Base-by-base conservation (phyloP, 805 yeast genomes). In the Sugiyamaella lignohabitans region DNA sequence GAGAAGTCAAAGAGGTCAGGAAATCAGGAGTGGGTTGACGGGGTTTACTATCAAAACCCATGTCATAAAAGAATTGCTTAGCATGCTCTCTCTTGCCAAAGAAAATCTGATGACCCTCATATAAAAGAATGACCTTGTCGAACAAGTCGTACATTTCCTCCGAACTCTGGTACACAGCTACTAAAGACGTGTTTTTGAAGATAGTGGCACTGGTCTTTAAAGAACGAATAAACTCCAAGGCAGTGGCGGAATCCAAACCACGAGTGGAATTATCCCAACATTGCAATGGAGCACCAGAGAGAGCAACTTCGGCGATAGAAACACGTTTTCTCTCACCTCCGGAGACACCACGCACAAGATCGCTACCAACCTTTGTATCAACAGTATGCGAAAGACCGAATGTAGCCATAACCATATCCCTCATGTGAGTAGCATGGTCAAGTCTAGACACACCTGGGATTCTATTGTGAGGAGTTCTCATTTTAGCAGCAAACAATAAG, bases 231-330 rank as follows among this genome's bases (percentile, higher is more conserved):
- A 80, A 80, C 58, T 79, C 84, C 57, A 78, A 67, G 27, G 86
- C 86, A 41, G 84, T 79, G 22, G 85, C 84, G 6, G 85, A 69
- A 66, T 80, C 86, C 55, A 80, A 73, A 61, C 85, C 86, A 69
- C 86, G 76, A 19, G 85, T 80, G 11, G 84, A 75, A 59, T 80
- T 80, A 70, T 80, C 82, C 81, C 82, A 77, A 63, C 79, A 74
- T 57, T 76, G 79, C 37, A 77, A 46, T 40, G 66, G 62, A 22
- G 77, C 72, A 38, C 74, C 72, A 42, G 67, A 61, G 38, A 73
- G 64, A 8, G 74, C 62, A 18, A 68, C 74, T 56, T 76, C 80
- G 30, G 77, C 77, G 51, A 75, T 72, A 16, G 78, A 71, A 19
- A 75, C 79, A 57, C 80, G 69, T 61, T 75, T 76, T 50, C 79